Percentiles rank a stretch among this genome's conserved stretches.
Evolutionary conservation across 441 rosid genomes (phyloP).

Genomic region (Hura crepitans): DNA sequence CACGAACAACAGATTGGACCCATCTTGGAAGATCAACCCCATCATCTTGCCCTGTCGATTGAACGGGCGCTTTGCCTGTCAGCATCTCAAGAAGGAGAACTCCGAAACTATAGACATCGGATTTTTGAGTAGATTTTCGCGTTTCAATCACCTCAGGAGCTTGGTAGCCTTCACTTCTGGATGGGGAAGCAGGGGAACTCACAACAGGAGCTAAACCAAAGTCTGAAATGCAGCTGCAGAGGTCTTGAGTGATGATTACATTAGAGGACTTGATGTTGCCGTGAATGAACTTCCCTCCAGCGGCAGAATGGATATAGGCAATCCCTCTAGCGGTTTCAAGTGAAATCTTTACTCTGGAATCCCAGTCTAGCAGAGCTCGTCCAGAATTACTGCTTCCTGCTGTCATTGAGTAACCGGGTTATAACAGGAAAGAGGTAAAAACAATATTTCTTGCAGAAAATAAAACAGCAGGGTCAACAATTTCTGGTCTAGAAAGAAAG

Average conservation of each 20-base stretch:
- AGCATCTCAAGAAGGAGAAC: slow-evolving; percentile 86
- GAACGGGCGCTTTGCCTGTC: slow-evolving; percentile 75
- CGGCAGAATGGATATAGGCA: slow-evolving; percentile 54
- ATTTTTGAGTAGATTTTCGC: slow-evolving; percentile 65
- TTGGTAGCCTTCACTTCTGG: slow-evolving; percentile 71
- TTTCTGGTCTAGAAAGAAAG: neutral
- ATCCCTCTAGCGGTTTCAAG: slow-evolving; percentile 79
- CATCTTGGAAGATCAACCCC: slow-evolving; percentile 75
- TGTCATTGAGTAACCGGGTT: slow-evolving; percentile 7
- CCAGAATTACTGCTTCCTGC: slow-evolving; percentile 65
- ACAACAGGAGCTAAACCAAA: slow-evolving; percentile 60
- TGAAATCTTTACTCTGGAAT: slow-evolving; percentile 62
- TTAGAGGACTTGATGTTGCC: slow-evolving; percentile 89
- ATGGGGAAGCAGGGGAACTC: slow-evolving; percentile 53
- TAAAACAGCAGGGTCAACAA: neutral
- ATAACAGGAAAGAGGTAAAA: neutral
- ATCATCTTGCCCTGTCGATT: slow-evolving; percentile 58
- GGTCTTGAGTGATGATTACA: slow-evolving; percentile 54
- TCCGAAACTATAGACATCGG: slow-evolving; percentile 88
- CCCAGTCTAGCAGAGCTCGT: slow-evolving; percentile 63
- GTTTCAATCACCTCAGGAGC: slow-evolving; percentile 84
- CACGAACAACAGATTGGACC: slow-evolving; percentile 91
- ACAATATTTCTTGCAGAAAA: neutral
- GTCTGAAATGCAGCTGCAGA: slow-evolving; percentile 59
- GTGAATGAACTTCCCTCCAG: slow-evolving; percentile 66